A percentile compares a stretch with the other conserved stretches of the same genome.
Evolutionary conservation across 2,329 filamentous ascomycete genomes (phyloP).

Genomic region (Rosellinia necatrix): DNA sequence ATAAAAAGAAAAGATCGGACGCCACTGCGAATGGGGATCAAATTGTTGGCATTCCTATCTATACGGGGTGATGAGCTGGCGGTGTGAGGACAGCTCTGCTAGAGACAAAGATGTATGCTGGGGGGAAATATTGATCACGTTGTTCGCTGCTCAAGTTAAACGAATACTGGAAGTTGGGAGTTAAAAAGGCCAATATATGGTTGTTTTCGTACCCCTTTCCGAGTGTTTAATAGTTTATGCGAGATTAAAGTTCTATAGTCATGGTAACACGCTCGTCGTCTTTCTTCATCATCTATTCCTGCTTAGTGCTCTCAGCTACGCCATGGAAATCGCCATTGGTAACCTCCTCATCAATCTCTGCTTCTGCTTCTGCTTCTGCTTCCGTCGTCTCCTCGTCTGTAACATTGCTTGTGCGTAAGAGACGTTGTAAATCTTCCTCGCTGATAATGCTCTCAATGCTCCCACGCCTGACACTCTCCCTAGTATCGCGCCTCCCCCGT

Average conservation of each 20-base stretch:
- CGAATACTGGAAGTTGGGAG: too few relatives aligned
- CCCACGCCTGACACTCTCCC: constrained; percentile 52
- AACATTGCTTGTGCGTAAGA: constrained; percentile 44
- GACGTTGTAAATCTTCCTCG: constrained; percentile 60
- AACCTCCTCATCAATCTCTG: constrained; percentile 37
- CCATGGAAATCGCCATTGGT: constrained; percentile 35
- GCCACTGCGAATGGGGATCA: too few relatives aligned
- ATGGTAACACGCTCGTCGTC: neutral
- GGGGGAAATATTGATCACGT: too few relatives aligned
- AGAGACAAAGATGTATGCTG: too few relatives aligned
- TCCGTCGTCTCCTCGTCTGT: constrained; percentile 40
- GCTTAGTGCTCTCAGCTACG: constrained; percentile 25
- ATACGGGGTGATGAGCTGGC: too few relatives aligned
- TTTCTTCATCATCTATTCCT: constrained; percentile 15
- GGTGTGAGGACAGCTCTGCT: too few relatives aligned
- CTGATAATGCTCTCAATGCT: constrained; percentile 65
- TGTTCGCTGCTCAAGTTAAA: too few relatives aligned
- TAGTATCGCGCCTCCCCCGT: constrained; percentile 58
- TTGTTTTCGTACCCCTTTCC: too few relatives aligned
- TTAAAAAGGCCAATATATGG: too few relatives aligned
- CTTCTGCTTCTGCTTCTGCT: constrained; percentile 32
- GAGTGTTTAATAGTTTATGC: neutral
- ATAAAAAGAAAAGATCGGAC: too few relatives aligned
- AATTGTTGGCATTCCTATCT: too few relatives aligned
- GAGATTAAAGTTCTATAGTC: neutral